These are phyloP conservation scores for Epichloe uncinata DNA, from an alignment of 2,329 filamentous ascomycete genomes.

Conservation along the genomic window DNA sequence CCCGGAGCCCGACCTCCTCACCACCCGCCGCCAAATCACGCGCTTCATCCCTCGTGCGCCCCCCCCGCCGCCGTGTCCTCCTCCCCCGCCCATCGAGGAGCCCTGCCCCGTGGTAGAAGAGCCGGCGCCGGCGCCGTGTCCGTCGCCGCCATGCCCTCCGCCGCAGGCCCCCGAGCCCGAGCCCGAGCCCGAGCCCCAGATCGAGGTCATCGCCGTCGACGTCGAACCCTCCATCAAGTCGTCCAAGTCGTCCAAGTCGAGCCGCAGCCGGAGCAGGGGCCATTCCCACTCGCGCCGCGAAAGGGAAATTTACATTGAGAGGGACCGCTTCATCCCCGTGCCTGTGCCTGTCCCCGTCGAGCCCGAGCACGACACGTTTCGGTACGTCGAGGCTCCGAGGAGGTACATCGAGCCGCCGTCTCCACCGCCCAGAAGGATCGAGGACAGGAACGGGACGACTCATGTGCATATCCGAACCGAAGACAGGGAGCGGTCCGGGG, in stretches of 20 bases:
- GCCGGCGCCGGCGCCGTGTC: background rate
- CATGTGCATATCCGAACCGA: constrained; percentile 18
- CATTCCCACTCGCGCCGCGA: constrained; percentile 19
- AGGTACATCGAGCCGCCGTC: constrained; percentile 17
- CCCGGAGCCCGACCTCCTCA: constrained; percentile 24
- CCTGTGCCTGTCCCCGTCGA: constrained; percentile 29
- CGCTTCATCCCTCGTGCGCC: constrained; percentile 24
- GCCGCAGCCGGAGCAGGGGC: constrained; percentile 13
- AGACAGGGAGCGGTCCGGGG: constrained; percentile 19
- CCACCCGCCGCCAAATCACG: constrained; percentile 23
- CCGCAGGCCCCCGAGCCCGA: constrained; percentile 1
- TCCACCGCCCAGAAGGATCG: constrained; percentile 19
- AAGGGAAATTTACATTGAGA: constrained; percentile 37
- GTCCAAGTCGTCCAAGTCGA: constrained; percentile 11
- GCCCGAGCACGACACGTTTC: constrained; percentile 33
- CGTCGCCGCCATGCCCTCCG: constrained; percentile 4
- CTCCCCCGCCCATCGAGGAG: constrained; percentile 1
- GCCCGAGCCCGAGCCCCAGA: constrained; percentile 17
- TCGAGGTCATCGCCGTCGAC: constrained; percentile 27
- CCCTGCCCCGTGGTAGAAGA: constrained; percentile 8
- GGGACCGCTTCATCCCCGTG: constrained; percentile 34
- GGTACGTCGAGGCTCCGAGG: constrained; percentile 38
- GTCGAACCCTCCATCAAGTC: constrained; percentile 17
- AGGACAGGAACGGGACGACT: constrained; percentile 9
- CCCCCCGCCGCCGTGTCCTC: constrained; percentile 17